Evolutionary conservation across 768 basidiomycete species (phyloP).

Genomic region (Lactarius psammicola): DNA sequence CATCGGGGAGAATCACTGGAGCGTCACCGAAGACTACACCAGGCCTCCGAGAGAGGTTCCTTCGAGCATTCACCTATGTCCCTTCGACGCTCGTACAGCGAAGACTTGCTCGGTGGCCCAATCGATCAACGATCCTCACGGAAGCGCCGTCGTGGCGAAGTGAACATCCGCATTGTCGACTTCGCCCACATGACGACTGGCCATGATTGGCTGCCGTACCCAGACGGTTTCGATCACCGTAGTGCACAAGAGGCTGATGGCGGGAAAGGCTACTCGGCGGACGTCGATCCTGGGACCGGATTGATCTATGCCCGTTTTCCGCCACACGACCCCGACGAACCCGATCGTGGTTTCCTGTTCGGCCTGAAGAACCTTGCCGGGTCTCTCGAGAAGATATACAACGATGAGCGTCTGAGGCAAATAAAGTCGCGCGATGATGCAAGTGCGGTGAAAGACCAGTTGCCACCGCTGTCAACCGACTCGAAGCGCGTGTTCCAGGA

Average conservation of each 20-base stretch:
- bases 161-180: constrained; percentile 95
- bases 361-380: constrained; percentile 81
- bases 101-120: constrained; percentile 71
- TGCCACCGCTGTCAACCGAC: constrained; percentile 63
- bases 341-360: constrained; percentile 92
- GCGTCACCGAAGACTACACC: constrained; percentile 38
- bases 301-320: constrained; percentile 90
- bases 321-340: constrained; percentile 82
- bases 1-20: constrained; percentile 80
- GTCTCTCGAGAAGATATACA: constrained; percentile 82
- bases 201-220: constrained; percentile 76
- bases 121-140: constrained; percentile 59
- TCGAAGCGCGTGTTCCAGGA: constrained; percentile 80
- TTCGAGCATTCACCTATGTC: constrained; percentile 24
- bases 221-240: constrained; percentile 44
- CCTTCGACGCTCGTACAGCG: constrained; percentile 74
- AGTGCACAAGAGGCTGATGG: constrained; percentile 46
- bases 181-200: constrained; percentile 99
- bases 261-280: constrained; percentile 77
- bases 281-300: constrained; percentile 79
- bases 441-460: constrained; percentile 44
- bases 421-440: constrained; percentile 60
- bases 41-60: constrained; percentile 8
- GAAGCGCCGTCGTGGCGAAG: constrained; percentile 82
- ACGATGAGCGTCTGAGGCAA: constrained; percentile 72